Base-by-base conservation (phyloP, 768 basidiomycete genomes). In the Epithele typhae region DNA sequence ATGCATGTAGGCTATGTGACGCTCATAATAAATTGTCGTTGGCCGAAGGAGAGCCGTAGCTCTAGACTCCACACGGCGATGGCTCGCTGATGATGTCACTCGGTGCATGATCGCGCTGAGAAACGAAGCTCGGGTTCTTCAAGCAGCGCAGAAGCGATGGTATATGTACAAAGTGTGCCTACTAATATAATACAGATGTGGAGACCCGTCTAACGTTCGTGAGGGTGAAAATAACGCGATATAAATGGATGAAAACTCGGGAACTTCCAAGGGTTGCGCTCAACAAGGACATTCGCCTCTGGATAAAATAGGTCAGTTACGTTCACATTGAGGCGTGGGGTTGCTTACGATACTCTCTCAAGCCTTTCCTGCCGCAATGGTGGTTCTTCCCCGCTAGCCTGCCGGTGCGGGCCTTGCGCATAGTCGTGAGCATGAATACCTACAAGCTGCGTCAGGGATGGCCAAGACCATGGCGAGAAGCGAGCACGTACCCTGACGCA, bases 371-470 rank as follows among this genome's bases (percentile, higher is more conserved):
- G 59, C 46, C 5, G 52, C 50, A 15, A 52, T 39, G 18, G 48
- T 30, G 22, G 51, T 18, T 17, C 43, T 23, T 39, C 36, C 22
- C 42, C 33, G 33, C 33, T 61, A 48, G 43, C 52, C 40, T 40
- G 55, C 43, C 46, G 54, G 44, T 48, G 55, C 21, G 58, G 53
- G 19, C 46, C 53, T 14, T 44, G 56, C 4, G 59, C 61, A 39
- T 62, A 64, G 46, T 64, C 63, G 45, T 49, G 51, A 1, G 51
- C 55, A 39, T 60, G 61, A 34, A 62, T 44, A 39, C 60, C 62
- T 62, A 45, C 34, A 21, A 36, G 45, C 30, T 27, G 39, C 25
- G 32, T 7, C n/a, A 15, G 46, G 48, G 23, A 43, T 45, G 25
- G 45, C 46, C 22, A 33, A 35, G 27, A 11, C 1, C 25, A 5